A percentile compares a stretch with the other conserved stretches of the same genome.
Conservation (phyloP, 176 grass and related monocot species). For the Zizania latifolia region DNA sequence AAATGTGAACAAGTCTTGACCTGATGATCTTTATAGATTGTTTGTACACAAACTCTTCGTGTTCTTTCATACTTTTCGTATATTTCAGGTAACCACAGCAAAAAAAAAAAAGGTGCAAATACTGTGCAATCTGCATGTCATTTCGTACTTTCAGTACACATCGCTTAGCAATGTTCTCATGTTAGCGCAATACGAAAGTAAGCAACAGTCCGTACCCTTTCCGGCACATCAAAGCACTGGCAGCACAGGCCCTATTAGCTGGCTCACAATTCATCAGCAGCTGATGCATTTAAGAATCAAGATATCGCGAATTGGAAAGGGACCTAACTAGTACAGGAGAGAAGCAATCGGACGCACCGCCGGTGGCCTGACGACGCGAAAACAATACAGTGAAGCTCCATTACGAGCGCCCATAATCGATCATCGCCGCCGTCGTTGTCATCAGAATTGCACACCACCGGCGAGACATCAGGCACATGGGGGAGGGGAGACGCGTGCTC, state of each 20-base stretch:
- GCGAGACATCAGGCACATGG: slow-evolving; percentile 30
- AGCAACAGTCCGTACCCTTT: not conserved
- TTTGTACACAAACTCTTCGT: not conserved
- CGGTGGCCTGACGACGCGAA: not conserved
- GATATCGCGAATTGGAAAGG: not conserved
- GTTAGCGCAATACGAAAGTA: not conserved
- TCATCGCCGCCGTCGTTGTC: not conserved
- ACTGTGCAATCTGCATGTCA: not conserved
- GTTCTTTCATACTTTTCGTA: too few relatives aligned
- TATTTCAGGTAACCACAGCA: not conserved
- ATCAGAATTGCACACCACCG: not conserved
- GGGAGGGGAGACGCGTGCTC: not conserved
- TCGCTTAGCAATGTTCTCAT: not conserved
- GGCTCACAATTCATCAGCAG: slow-evolving; percentile 16
- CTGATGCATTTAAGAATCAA: slow-evolving; percentile 13
- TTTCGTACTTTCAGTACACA: not conserved
- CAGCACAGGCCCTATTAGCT: slow-evolving; percentile 12
- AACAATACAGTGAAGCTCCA: not conserved
- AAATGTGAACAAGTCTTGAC: too few relatives aligned
- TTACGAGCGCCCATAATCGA: not conserved
- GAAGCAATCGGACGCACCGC: not conserved
- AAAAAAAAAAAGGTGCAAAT: not conserved
- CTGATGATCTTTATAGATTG: not conserved
- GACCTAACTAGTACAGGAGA: too few relatives aligned
- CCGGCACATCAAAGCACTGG: not conserved